Base-by-base conservation (phyloP, 2,329 filamentous ascomycete species). In the Ophiostoma montium region DNA sequence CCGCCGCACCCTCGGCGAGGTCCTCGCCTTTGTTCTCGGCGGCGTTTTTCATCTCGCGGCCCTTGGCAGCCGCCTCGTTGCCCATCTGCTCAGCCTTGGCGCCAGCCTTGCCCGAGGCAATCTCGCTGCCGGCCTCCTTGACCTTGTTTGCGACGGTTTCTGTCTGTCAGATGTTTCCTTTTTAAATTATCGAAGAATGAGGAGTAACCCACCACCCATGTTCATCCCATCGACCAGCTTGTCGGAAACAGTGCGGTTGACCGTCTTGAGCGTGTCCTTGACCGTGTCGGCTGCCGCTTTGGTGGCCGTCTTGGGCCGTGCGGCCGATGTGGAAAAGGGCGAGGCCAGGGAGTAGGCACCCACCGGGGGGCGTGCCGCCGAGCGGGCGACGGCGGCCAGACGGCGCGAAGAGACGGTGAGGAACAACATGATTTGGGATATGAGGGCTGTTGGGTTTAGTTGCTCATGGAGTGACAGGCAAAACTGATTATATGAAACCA, bases 181-280 rank as follows among this genome's bases (percentile, higher is more conserved):
- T 13, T 30, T 35, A 11, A 35, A 35, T 4, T 19, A 15, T 12
- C 18, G 9, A 21, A 11, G 13, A 23, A 38, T 3, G 7, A 5
- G 10, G 16, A 35, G 30, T 7, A 23, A 67, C 72, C 52, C 67
- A 80, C 79, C 62, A 45, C 72, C 71, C 43, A 68, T 65, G 56
- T 82, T 69, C 59, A 83, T 78, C 15, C 75, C 76, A 35, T 76
- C 74, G 27, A 80, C 73, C 16, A 82, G 59, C 60, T 78, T 80
- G 60, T 78, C 72, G 52, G 73, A 72, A 38, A 82, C 75, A 46
- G 66, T 69, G 30, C 75, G 69, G 64, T 82, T 76, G 6, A 80
- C 75, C 6, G 64, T 65, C 63, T 81, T 78, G 50, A 76, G 62
- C 3, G 70, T 70, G 53, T 82, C 76, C 63, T 80, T 82, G 57